These are phyloP conservation scores for Mimosa bimucronata DNA, from an alignment of 306 rosid species.

Conservation along the genomic window DNA sequence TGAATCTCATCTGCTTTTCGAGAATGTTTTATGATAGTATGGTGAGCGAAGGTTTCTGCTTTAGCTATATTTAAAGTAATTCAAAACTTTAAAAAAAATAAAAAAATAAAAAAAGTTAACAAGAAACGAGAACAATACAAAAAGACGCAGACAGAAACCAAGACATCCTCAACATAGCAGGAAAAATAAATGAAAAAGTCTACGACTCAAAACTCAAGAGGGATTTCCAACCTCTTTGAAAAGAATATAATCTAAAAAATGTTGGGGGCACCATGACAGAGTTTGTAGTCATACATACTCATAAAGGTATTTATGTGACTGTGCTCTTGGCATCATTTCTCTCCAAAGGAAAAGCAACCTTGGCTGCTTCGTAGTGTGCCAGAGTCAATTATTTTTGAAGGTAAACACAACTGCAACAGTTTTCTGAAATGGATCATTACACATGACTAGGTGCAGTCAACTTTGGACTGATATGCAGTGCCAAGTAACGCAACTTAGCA, in stretches of 20 bases:
- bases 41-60: not conserved
- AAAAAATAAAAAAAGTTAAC: too few species aligned
- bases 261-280: not conserved
- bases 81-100: not conserved
- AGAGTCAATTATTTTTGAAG: not conserved
- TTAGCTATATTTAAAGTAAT: not conserved
- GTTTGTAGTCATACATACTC: not conserved
- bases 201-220: not conserved
- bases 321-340: not conserved
- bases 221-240: not conserved
- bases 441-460: not conserved
- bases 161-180: not conserved
- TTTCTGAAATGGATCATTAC: slow-evolving; percentile 10
- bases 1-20: not conserved
- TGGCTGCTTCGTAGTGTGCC: not conserved
- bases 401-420: not conserved
- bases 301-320: not conserved
- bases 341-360: not conserved
- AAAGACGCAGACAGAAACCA: not conserved
- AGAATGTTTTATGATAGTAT: not conserved
- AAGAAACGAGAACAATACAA: not conserved
- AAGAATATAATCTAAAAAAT: not conserved
- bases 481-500: not conserved
- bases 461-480: slow-evolving; percentile 25
- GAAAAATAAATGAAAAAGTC: not conserved